These are phyloP conservation scores for Apophysomyces sp. DNA, from an alignment of 371 early-diverging fungal genomes.

Conservation along the genomic window DNA sequence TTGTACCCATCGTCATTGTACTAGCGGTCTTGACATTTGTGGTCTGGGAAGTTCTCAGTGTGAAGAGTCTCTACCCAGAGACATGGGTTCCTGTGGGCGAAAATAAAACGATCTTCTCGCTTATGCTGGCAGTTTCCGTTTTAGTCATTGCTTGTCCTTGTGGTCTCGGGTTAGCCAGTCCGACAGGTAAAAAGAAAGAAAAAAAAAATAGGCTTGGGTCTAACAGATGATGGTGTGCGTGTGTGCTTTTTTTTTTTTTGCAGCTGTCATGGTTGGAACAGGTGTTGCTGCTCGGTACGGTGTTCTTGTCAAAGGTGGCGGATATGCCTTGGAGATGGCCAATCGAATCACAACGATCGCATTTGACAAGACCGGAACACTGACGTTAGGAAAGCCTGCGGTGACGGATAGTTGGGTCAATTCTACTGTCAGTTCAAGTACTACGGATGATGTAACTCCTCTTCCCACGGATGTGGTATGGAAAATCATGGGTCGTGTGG, in stretches of 20 bases:
- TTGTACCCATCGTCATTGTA: constrained; percentile 58
- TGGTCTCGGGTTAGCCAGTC: constrained; percentile 74
- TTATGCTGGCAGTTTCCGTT: constrained; percentile 58
- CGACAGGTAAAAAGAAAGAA: constrained; percentile 53
- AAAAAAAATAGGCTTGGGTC: neutral
- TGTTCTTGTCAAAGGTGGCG: constrained; percentile 55
- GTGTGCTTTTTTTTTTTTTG: too few relatives aligned
- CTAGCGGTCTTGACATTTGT: constrained; percentile 58
- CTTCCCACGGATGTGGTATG: constrained; percentile 22
- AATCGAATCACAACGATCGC: constrained; percentile 92
- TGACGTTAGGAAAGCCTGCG: constrained; percentile 67
- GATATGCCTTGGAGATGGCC: constrained; percentile 61
- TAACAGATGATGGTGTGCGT: neutral
- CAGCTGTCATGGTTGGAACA: constrained; percentile 90
- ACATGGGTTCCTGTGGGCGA: constrained; percentile 46
- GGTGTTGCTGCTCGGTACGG: constrained; percentile 78
- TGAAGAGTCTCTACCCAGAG: constrained; percentile 37
- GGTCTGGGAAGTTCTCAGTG: constrained; percentile 51
- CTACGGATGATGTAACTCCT: constrained; percentile 1
- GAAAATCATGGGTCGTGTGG: constrained; percentile 48
- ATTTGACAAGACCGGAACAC: constrained; percentile 89
- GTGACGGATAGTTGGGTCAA: constrained; percentile 48
- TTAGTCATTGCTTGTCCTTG: constrained; percentile 78
- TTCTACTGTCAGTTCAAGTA: constrained; percentile 1
- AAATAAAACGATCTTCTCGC: constrained; percentile 35